A percentile compares a stretch with the other conserved stretches of the same genome.
phyloP scores from a whole-genome alignment of 2,329 filamentous ascomycete genomes.

The Aureobasidium sp. region DNA sequence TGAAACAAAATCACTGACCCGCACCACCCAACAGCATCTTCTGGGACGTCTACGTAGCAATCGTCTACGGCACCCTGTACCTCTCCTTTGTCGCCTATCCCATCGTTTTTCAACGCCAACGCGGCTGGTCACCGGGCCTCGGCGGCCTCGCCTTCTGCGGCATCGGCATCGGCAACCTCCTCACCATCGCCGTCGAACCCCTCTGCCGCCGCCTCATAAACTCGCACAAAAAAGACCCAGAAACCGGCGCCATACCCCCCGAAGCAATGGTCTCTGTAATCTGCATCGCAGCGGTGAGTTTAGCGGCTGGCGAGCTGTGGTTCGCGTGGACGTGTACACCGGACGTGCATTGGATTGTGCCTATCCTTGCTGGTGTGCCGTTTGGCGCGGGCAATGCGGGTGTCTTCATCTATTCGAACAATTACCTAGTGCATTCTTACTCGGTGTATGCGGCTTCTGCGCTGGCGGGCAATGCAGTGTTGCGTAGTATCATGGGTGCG shows the following conservation, averaged over 20 bases:
- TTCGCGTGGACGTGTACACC: constrained; percentile 87
- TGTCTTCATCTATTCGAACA: constrained; percentile 73
- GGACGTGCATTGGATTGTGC: constrained; percentile 72
- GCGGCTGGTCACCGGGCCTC: constrained; percentile 67
- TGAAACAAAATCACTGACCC: neutral
- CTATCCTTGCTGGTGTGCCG: constrained; percentile 67
- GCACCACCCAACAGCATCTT: constrained; percentile 47
- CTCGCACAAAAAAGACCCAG: constrained; percentile 61
- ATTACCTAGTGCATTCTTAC: constrained; percentile 71
- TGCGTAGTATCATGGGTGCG: constrained; percentile 66
- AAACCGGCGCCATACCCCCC: constrained; percentile 62
- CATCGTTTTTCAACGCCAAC: constrained; percentile 64
- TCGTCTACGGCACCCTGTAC: constrained; percentile 81
- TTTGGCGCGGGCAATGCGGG: constrained; percentile 70
- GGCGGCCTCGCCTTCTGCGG: constrained; percentile 73
- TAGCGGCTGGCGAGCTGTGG: constrained; percentile 70
- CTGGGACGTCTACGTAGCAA: constrained; percentile 61
- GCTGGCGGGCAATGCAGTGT: constrained; percentile 68
- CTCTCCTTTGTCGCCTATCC: constrained; percentile 88
- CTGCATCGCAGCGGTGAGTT: constrained; percentile 64
- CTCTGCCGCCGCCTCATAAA: constrained; percentile 71
- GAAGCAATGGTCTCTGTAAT: constrained; percentile 77
- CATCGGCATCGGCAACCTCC: constrained; percentile 49
- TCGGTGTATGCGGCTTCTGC: constrained; percentile 75
- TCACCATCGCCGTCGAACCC: constrained; percentile 50